Evolutionary conservation across 2,329 filamentous ascomycete genomes (phyloP), one percentile per base, ranked within the genome.

Genomic region (Talaromyces sp.): DNA sequence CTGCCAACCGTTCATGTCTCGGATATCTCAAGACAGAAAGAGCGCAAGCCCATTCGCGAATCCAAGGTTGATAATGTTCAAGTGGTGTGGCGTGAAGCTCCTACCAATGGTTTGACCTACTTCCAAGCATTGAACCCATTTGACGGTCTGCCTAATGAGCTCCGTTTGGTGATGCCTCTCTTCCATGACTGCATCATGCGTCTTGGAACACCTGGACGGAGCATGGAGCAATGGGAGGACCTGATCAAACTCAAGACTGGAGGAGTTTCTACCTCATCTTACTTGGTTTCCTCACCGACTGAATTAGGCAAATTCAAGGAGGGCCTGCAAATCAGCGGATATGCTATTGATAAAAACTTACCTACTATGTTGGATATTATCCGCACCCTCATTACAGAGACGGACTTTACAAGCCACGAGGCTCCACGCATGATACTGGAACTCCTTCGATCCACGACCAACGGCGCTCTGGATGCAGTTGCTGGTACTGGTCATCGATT

Each of bases 181-280:
- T 98, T 98, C 74, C 93, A 91, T 15, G 93, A 97, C 74, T 89
- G 91, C 43, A 89, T 99, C 67, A 95, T 97, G 90, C 90, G 95
- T 22, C 85, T 99, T 9, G 95, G 95, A 15, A 99, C 94, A 2
- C 90, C 90, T 71, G 86, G 89, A 66, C 91, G 91, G 84, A 88
- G 89, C 0, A 97, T 97, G 90, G 95, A 97, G 76, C 89, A 97
- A 76, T 86, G 98, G 61, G 95, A 99, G 77, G 95, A 98, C 73
- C 80, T 93, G 63, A 97, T 99, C 77, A 98, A 98, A 77, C 85
- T 98, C 35, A 96, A 96, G 81, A 98, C 95, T 1, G 95, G 95
- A 22, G 95, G 95, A 10, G 86, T 99, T 43, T 91, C 89, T 2
- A 88, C 96, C 17, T 89, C 90, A 1, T 93, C 97, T 70, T 91